Evolutionary conservation across 345 rosid species (phyloP).

Genomic region (Eucalyptus lansdowneana): DNA sequence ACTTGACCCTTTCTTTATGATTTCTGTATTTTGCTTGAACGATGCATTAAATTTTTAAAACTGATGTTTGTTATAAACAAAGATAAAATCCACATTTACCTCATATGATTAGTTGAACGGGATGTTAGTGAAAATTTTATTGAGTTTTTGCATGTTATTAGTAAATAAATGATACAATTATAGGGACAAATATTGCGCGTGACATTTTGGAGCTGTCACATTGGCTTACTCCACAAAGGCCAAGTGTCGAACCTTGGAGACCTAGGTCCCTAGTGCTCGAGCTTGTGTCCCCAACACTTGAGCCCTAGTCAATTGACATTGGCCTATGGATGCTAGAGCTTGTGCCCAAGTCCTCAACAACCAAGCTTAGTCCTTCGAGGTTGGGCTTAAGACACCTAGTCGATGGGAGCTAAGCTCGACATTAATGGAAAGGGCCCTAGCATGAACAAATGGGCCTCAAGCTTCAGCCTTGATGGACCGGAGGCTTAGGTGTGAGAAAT

Average conservation of each 20-base stretch:
- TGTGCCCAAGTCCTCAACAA: not conserved
- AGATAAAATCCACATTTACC: no score
- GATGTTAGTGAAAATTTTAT: not conserved
- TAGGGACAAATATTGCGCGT: fast-evolving
- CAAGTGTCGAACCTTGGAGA: not conserved
- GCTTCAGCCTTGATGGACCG: fast-evolving
- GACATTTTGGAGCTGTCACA: not conserved
- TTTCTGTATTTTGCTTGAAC: not conserved
- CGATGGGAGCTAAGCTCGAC: not conserved
- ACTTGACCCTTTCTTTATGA: not conserved
- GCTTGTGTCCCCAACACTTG: not conserved
- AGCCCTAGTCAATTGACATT: not conserved
- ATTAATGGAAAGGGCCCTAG: not conserved
- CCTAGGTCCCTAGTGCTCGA: fast-evolving
- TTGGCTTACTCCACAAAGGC: not conserved
- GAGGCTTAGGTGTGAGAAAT: not conserved
- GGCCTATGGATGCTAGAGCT: fast-evolving
- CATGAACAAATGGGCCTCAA: not conserved
- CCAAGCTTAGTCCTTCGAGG: not conserved
- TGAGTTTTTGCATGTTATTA: not conserved
- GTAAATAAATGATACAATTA: no score
- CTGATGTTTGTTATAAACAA: not conserved
- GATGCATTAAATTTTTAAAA: not conserved
- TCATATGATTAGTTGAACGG: no score
- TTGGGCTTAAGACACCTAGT: not conserved